Evolutionary conservation across 2,329 filamentous ascomycete species (phyloP), one percentile per base, ranked within the genome.

Genomic region (Talaromyces sp.): DNA sequence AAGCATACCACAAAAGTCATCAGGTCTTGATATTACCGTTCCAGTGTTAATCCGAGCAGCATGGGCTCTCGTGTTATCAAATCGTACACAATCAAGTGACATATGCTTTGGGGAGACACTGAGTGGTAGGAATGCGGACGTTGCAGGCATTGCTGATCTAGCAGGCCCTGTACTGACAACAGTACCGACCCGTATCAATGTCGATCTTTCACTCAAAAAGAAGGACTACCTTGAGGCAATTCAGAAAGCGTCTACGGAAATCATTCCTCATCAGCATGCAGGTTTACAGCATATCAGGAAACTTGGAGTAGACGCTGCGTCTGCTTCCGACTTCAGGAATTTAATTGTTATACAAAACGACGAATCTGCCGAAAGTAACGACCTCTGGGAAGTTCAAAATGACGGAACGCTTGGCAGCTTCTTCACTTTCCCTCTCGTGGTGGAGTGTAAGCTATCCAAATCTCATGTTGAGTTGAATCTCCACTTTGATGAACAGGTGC

Each of bases 211-310:
- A 33, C 70, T 76, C 54, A 70, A 71, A 5, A 70, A 78, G 1
- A 68, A 71, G 0, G 78, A 85, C 53, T 88, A 83, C 64, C 74
- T 90, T 3, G 77, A 83, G 50, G 72, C 76, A 2, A 79, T 89
- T 2, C 86, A 89, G 42, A 76, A 83, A 33, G 79, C 83, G 60
- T 84, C 82, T 0, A 78, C 85, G 0, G 74, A 79, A 3, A 82
- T 85, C 65, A 87, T 89, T 5, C 83, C 86, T 0, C 83, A 89
- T 68, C 85, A 90, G 70, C 87, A 91, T 69, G 79, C 83, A n/a
- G 81, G 81, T n/a, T 65, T 83, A 3, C 81, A 82, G 59, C 75
- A 78, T 47, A 82, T 83, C 63, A 83, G 85, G 9, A 78, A 80
- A 27, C 72, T 87, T 12, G 85, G 82, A 66, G 74, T 79, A 0